These are phyloP conservation scores for Chaetomium fimeti DNA, from an alignment of 495 filamentous ascomycete genomes.

Conservation along the genomic window DNA sequence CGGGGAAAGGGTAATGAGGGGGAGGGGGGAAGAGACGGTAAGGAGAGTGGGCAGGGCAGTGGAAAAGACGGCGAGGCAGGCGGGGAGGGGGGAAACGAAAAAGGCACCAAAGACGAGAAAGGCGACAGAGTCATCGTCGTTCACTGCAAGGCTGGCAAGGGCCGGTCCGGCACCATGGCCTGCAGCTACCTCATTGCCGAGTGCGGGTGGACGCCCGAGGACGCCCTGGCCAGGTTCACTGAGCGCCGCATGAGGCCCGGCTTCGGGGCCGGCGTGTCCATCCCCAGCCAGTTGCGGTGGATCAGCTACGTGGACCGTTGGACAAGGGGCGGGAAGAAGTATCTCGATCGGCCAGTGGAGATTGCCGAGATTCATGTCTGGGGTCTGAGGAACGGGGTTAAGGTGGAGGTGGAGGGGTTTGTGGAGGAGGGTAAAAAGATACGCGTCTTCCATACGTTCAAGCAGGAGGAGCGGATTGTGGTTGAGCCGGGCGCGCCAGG, in stretches of 20 bases:
- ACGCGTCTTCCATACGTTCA: constrained; percentile 78
- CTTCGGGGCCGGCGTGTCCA: constrained; percentile 88
- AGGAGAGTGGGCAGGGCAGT: too few species aligned
- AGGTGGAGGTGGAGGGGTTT: constrained; percentile 81
- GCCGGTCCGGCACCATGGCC: constrained; percentile 82
- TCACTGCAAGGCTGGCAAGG: constrained; percentile 97
- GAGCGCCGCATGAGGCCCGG: constrained; percentile 81
- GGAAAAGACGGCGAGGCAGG: neutral
- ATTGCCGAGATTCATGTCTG: constrained; percentile 86
- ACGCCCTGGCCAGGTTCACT: constrained; percentile 81
- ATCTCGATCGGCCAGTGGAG: constrained; percentile 80
- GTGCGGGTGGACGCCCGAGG: constrained; percentile 75
- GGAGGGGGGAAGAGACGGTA: neutral
- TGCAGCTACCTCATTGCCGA: constrained; percentile 88
- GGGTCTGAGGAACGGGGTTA: constrained; percentile 85
- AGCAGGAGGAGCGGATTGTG: constrained; percentile 67
- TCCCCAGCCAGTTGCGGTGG: constrained; percentile 87
- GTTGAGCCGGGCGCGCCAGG: constrained; percentile 58
- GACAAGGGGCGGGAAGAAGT: constrained; percentile 68
- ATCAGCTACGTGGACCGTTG: constrained; percentile 88
- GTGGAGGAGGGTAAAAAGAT: constrained; percentile 85
- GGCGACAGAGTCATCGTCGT: constrained; percentile 72
- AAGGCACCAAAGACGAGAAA: neutral
- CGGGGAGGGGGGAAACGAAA: constrained; percentile 13
- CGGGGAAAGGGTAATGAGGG: neutral